Evolutionary conservation across 1,139 yeast genomes (phyloP), one percentile per base, ranked within the genome.

Genomic region (Zygosaccharomyces pseudobailii): DNA sequence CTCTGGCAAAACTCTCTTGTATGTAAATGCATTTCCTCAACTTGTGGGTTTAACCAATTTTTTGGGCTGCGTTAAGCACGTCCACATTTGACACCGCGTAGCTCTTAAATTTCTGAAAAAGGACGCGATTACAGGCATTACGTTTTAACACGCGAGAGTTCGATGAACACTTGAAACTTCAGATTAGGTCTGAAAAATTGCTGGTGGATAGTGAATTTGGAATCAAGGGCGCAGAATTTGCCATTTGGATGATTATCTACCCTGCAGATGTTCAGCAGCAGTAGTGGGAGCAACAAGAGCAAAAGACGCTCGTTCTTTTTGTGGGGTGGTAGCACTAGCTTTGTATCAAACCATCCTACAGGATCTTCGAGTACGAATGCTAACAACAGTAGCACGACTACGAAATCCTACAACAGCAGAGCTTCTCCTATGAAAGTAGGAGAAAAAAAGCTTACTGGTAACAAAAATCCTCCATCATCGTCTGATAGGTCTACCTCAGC

Each of bases 301-400:
- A 45, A 42, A 30, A 45, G 51, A 22, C 46, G 42, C 34, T 48
- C 51, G 22, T 45, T 48, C 36, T 45, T 48, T 41, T 45, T 48
- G 30, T 48, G 44, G 33, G 37, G 47, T 17, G 40, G 36, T 43
- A 42, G 40, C 17, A 39, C 35, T 27, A 30, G 32, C 32, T 41
- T 25, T n/a, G 7, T 19, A 6, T 22, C 24, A 6, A 21, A n/a
- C 7, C 24, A 9, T 19, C 22, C 41, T n/a, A 27, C 32, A 9
- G 24, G 7, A 34, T 20, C 33, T 13, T 31, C 41, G 10, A 23
- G 9, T 32, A 13, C 35, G 21, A 36, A 37, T 42, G 38, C 13
- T 17, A 30, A 36, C 22, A 8, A 23, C 30, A 27, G 33, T 34
- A 33, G 34, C 45, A 38, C 30, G 37, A 28, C 21, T 40, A 37